Evolutionary conservation across 2,329 filamentous ascomycete genomes (phyloP), one percentile per base, ranked within the genome.

Genomic region (Paracoccidioides lutzii): DNA sequence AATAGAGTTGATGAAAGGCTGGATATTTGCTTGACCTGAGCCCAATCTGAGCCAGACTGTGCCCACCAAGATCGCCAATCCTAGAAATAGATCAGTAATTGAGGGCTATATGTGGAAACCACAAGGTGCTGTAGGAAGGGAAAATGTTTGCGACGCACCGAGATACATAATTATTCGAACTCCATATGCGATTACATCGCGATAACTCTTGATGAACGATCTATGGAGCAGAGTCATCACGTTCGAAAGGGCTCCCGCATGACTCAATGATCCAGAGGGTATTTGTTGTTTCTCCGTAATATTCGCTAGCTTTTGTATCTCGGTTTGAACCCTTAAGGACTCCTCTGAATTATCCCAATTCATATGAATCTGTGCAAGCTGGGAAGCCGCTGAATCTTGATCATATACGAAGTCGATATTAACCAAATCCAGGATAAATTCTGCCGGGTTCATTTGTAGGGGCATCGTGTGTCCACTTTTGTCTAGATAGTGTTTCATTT

Each of bases 141-240:
- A 14, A 14, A 5, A 37, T 7, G 35, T n/a, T 32, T n/a, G n/a
- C 28, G 64, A 57, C 68, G 44, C 62, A 71, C 81, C 81, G 58
- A 84, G 76, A 69, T 94, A 93, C 88, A 94, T 94, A 43, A 80
- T 84, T 44, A 93, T 76, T 3, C 89, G 81, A 61, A 93, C 88
- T 0, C 85, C 87, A 64, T 95, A 95, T 0, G 84, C 88, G 53
- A 95, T 81, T 5, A 94, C 78, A 66, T 95, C 89, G 32, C 89
- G 83, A 68, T 90, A 87, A 49, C 82, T 85, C 72, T 95, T 95
- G 69, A 94, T 83, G 65, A 88, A 89, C 12, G 82, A 83, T 33
- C 89, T 82, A 66, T 91, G 87, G 14, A 93, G 77, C 3, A 94
- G 77, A 0, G 84, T 83, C 4, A 82, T 42, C 0, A 81, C 78